Percentiles rank a stretch among this genome's conserved stretches.
These are phyloP conservation scores for Pyrus bretschneideri DNA, from an alignment of 306 rosid genomes.

Conservation along the genomic window DNA sequence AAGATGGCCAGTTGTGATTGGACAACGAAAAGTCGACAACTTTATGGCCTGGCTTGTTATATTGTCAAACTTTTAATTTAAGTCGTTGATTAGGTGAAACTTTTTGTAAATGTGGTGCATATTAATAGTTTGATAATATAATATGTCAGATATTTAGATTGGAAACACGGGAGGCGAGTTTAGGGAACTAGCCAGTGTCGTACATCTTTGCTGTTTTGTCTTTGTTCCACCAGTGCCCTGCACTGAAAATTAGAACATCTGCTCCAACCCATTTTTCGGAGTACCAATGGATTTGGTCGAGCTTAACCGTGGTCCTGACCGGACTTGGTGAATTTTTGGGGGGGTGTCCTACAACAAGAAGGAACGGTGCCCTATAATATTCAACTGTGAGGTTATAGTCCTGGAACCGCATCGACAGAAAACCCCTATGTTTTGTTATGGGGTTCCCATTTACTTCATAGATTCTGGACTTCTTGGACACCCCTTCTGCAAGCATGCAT, in stretches of 20 bases:
- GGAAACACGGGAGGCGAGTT: not conserved
- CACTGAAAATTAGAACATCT: constrained; percentile 62
- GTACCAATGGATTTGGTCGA: constrained; percentile 67
- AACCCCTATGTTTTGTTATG: constrained; percentile 76
- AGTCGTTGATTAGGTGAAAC: not conserved
- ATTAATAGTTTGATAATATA: not conserved
- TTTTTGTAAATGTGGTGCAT: not conserved
- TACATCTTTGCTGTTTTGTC: constrained; percentile 57
- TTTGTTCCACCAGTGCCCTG: constrained; percentile 86
- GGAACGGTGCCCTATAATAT: constrained; percentile 76
- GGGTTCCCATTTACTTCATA: constrained; percentile 71
- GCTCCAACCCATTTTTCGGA: constrained; percentile 58
- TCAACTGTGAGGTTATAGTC: constrained; percentile 74
- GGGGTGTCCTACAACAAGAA: constrained; percentile 49
- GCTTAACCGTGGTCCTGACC: constrained; percentile 30
- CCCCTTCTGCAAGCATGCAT: constrained; percentile 69
- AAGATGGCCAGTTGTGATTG: not conserved
- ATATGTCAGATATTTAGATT: not conserved
- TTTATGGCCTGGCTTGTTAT: not conserved
- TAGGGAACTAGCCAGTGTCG: not conserved
- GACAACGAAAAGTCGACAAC: not conserved
- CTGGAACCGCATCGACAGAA: constrained; percentile 49
- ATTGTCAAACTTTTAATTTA: not conserved
- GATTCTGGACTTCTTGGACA: constrained; percentile 55
- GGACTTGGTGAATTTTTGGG: constrained; percentile 35